Conservation (phyloP, 768 basidiomycete species). For the Russula emetica region DNA sequence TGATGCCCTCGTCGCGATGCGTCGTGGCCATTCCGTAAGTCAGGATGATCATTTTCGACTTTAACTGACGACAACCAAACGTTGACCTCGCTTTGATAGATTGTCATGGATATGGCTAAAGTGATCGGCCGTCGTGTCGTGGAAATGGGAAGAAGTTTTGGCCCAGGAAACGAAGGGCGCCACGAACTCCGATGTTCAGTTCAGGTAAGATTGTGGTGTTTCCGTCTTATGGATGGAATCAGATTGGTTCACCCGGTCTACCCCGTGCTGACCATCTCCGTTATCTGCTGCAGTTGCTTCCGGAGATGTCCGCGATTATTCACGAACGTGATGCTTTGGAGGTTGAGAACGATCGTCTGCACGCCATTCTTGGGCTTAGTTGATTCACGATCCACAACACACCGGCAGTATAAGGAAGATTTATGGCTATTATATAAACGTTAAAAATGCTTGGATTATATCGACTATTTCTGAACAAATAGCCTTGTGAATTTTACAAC, state of each 20-base stretch:
- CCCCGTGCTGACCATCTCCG: not conserved
- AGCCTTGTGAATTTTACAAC: not conserved
- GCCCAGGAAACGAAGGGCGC: not conserved
- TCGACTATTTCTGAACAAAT: not conserved
- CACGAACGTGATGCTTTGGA: constrained; percentile 12
- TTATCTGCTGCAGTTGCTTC: constrained; percentile 3
- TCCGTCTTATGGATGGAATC: not conserved
- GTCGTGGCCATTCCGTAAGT: constrained; percentile 16
- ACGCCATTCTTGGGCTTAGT: not conserved
- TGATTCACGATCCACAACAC: not conserved
- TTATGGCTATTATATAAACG: not conserved
- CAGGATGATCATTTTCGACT: not conserved
- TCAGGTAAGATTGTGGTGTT: not conserved
- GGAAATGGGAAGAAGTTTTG: not conserved
- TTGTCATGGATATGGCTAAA: constrained; percentile 12
- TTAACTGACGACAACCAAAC: not conserved
- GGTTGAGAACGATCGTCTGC: constrained; percentile 9
- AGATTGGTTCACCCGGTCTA: not conserved
- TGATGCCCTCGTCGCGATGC: not conserved
- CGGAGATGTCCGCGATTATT: constrained; percentile 13
- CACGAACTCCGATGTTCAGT: constrained; percentile 5
- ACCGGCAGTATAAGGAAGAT: not conserved
- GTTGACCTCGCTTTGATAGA: not conserved
- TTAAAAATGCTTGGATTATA: not conserved
- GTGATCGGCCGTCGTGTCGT: not conserved